phyloP scores from a whole-genome alignment of 2,329 filamentous ascomycete species.

The Aureobasidium namibiae region DNA sequence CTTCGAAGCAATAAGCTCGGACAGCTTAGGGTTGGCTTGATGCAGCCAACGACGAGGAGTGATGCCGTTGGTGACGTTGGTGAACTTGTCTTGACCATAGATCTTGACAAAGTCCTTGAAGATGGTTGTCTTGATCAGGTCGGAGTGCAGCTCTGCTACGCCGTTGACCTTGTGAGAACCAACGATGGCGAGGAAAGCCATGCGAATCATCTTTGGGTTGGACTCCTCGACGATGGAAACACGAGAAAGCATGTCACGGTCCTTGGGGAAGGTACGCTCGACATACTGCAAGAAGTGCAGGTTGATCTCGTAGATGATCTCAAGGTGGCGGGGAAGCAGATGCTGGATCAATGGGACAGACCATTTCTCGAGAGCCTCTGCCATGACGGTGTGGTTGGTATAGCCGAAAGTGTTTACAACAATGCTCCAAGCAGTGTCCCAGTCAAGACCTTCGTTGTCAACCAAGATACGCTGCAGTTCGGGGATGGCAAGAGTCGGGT shows the following conservation, averaged over 20 bases:
- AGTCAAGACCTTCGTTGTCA: constrained; percentile 82
- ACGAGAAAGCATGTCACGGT: constrained; percentile 72
- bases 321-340: constrained; percentile 83
- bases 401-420: constrained; percentile 70
- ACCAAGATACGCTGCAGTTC: constrained; percentile 89
- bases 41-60: constrained; percentile 94
- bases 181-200: constrained; percentile 91
- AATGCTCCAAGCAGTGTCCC: constrained; percentile 83
- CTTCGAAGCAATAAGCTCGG: constrained; percentile 86
- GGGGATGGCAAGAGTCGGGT: constrained; percentile 91
- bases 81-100: constrained; percentile 95
- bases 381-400: constrained; percentile 96
- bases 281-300: constrained; percentile 84
- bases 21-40: constrained; percentile 89
- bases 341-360: constrained; percentile 88
- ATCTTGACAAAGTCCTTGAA: constrained; percentile 98
- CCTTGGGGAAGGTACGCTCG: constrained; percentile 82
- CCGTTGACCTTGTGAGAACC: constrained; percentile 99
- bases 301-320: constrained; percentile 99
- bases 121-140: constrained; percentile 97
- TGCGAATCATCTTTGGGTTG: constrained; percentile 94
- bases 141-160: constrained; percentile 93
- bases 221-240: constrained; percentile 99
- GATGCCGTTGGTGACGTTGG: constrained; percentile 96
- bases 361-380: constrained; percentile 97